Evolutionary conservation across 2,329 filamentous ascomycete species (phyloP), one percentile per base, ranked within the genome.

Genomic region (Beauveria caledonica): DNA sequence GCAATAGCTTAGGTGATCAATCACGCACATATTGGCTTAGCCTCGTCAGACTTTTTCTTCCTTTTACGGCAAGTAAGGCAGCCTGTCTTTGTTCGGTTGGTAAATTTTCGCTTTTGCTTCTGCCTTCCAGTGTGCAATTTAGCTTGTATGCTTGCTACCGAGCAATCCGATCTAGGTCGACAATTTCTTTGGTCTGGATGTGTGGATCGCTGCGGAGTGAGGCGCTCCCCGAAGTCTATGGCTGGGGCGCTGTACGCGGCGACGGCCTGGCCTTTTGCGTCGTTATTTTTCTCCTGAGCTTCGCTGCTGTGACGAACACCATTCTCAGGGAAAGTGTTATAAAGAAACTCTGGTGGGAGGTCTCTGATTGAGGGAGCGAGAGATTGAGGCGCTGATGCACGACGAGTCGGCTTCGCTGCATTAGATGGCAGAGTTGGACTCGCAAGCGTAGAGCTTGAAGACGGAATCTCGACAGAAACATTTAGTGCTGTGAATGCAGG

Each of bases 31-130:
- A 90, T 86, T 33, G 94, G 94, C 72, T 96, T 95, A 59, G 83
- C 84, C 77, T 97, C 94, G 71, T 97, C 93, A 70, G 93, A 97
- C 76, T 97, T 97, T 85, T 97, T 97, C 82, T 97, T 97, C 62
- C 93, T 83, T 70, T 85, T 85, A 63, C 92, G 83, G 72, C 92
- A 97, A 7, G 92, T 97, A 74, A 96, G 86, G 72, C 92, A 97
- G 36, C 92, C 92, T 11, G 92, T 97, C 76, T 97, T 97, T 19
- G 93, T 97, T 62, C 93, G 84, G 73, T 97, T 96, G 76, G 91
- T 96, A 70, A 97, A 97, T 69, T 90, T 90, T 44, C 87, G 81
- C 73, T 90, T 89, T 54, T 86, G 76, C 72, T 88, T 88, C 72
- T 88, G 88, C 6, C 81, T 78, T 65, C 87, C 84, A 5, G 81